These are phyloP conservation scores for Penicillium sp. DNA, from an alignment of 2,329 filamentous ascomycete species.

Conservation along the genomic window DNA sequence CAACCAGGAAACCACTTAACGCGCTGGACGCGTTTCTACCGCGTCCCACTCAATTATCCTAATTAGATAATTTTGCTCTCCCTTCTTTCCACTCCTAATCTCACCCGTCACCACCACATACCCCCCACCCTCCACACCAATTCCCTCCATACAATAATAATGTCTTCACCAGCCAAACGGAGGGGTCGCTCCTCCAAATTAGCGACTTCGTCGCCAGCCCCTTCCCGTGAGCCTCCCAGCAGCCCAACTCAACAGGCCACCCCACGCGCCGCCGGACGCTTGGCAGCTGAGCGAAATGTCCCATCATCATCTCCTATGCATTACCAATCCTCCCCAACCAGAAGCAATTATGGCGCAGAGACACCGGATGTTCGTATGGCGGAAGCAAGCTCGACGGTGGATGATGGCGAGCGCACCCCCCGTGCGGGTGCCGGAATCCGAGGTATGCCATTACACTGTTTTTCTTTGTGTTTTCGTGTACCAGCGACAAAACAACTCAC, in stretches of 20 bases:
- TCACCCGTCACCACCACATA: constrained; percentile 16
- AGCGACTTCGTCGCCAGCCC: constrained; percentile 41
- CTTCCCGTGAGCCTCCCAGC: constrained; percentile 34
- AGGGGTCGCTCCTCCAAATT: constrained; percentile 43
- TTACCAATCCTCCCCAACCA: constrained; percentile 64
- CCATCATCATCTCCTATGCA: constrained; percentile 79
- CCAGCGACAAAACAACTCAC: constrained; percentile 14
- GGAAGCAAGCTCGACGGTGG: constrained; percentile 51
- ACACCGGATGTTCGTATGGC: constrained; percentile 43
- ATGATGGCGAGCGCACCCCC: constrained; percentile 46
- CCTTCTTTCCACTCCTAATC: constrained; percentile 19
- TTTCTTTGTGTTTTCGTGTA: not conserved
- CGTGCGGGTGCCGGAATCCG: constrained; percentile 38
- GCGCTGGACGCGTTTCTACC: constrained; percentile 21
- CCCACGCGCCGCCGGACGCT: constrained; percentile 47
- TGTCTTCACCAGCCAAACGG: constrained; percentile 47
- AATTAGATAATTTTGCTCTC: constrained; percentile 22
- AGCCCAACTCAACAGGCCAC: constrained; percentile 44
- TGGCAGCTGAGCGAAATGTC: constrained; percentile 40
- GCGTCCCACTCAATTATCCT: constrained; percentile 19
- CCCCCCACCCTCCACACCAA: constrained; percentile 9
- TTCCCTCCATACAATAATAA: constrained; percentile 20
- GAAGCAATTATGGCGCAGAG: constrained; percentile 43
- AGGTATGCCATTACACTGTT: constrained; percentile 33
- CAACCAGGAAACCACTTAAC: constrained; percentile 35